These are phyloP conservation scores for Flueggea neowawraea DNA, from an alignment of 441 rosid genomes.

Conservation along the genomic window DNA sequence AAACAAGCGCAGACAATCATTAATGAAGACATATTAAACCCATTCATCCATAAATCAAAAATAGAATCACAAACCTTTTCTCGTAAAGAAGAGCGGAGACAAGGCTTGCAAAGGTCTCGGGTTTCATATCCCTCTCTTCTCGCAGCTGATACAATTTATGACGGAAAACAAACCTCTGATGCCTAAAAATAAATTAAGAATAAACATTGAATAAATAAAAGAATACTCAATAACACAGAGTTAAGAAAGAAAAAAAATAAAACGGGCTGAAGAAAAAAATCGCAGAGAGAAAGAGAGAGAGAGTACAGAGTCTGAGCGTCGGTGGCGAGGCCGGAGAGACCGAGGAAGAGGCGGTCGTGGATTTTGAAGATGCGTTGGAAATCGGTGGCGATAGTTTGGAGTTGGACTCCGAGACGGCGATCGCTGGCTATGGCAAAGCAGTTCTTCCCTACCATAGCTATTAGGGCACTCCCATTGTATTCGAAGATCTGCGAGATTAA, in stretches of 20 bases:
- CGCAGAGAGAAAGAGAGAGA: not conserved
- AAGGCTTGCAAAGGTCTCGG: slow-evolving; percentile 93
- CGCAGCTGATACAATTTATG: slow-evolving; percentile 88
- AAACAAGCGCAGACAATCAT: too few species aligned
- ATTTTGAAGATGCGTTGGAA: slow-evolving; percentile 77
- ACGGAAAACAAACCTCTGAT: slow-evolving; percentile 87
- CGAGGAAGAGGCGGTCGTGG: slow-evolving; percentile 80
- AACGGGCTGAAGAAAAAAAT: not conserved
- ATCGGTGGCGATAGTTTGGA: slow-evolving; percentile 92
- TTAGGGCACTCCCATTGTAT: slow-evolving; percentile 95
- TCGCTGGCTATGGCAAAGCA: slow-evolving; percentile 97
- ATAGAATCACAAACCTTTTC: slow-evolving; percentile 56
- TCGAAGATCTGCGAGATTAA: slow-evolving; percentile 63
- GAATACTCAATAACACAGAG: not conserved
- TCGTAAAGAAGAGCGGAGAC: slow-evolving; percentile 94
- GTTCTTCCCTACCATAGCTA: slow-evolving; percentile 99
- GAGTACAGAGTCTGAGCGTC: slow-evolving; percentile 86
- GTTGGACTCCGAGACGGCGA: slow-evolving; percentile 87
- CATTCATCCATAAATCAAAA: not conserved
- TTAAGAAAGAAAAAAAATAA: not conserved
- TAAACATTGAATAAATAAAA: not conserved
- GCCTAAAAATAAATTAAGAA: slow-evolving; percentile 35
- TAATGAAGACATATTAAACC: too few species aligned
- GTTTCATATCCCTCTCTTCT: slow-evolving; percentile 97
- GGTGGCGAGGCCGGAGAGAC: slow-evolving; percentile 89